Conservation (phyloP, 202 grass and related monocot genomes). For the Panicum hallii region DNA sequence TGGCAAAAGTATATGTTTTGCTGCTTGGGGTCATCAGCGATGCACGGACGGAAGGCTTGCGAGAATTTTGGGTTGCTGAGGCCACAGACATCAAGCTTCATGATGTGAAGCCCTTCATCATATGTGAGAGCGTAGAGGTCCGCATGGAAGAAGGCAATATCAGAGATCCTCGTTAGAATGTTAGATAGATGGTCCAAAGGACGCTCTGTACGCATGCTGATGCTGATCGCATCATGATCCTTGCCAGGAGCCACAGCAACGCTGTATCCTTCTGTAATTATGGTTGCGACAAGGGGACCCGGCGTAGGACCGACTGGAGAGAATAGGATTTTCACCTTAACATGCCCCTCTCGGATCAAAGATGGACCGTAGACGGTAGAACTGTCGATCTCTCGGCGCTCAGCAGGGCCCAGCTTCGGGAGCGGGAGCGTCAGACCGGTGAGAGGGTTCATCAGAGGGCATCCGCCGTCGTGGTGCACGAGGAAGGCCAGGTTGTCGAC, state of each 20-base stretch:
- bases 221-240: background rate
- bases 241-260: slow-evolving; percentile 1
- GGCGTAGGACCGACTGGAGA: background rate
- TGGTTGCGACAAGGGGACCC: background rate
- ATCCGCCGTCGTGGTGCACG: background rate
- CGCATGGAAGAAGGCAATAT: slow-evolving; percentile 8
- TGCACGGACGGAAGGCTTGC: background rate
- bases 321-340: background rate
- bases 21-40: background rate
- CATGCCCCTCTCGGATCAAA: background rate
- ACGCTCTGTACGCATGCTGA: background rate
- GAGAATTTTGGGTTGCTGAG: background rate
- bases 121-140: background rate
- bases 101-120: background rate
- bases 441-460: too few relatives aligned
- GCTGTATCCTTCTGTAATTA: background rate
- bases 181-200: too few relatives aligned
- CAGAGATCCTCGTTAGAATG: background rate
- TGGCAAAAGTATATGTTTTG: background rate
- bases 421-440: too few relatives aligned
- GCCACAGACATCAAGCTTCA: background rate
- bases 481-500: slow-evolving; percentile 9
- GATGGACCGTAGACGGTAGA: background rate
- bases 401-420: too few relatives aligned
- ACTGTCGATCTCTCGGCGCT: background rate